A percentile compares a stretch with the other conserved stretches of the same genome.
Evolutionary conservation across 768 basidiomycete species (phyloP).

Genomic region (Boletus rex-veris): DNA sequence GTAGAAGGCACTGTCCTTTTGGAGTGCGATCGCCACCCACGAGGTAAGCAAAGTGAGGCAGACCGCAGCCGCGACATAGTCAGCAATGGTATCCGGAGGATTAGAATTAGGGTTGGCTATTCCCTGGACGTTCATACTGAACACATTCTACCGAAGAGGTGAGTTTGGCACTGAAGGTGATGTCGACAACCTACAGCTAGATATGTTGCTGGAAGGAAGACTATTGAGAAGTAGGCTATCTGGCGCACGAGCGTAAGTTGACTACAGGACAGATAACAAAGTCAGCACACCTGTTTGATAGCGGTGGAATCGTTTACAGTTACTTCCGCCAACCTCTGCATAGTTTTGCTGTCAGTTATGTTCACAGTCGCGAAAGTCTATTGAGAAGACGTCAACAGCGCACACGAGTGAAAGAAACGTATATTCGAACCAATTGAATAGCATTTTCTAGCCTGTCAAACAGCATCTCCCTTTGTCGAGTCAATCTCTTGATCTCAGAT

Average conservation of each 20-base stretch:
- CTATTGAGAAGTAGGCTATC: slow-evolving; percentile 53
- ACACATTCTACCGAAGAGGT: slow-evolving; percentile 28
- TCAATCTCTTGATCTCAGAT: slow-evolving; percentile 47
- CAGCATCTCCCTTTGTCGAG: slow-evolving; percentile 27
- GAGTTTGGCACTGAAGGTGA: background rate
- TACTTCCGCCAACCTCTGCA: slow-evolving; percentile 1
- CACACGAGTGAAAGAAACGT: background rate
- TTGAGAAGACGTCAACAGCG: background rate
- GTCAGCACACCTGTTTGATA: slow-evolving; percentile 19
- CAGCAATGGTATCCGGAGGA: slow-evolving; percentile 1
- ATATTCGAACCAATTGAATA: slow-evolving; percentile 21
- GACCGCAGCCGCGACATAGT: slow-evolving; percentile 41
- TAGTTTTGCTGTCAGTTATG: slow-evolving; percentile 42
- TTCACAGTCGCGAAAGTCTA: slow-evolving; percentile 57
- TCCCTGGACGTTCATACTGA: slow-evolving; percentile 30
- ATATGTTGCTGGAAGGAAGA: slow-evolving; percentile 54
- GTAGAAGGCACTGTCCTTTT: slow-evolving; percentile 23
- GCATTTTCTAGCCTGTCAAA: slow-evolving; percentile 23
- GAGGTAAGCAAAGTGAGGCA: slow-evolving; percentile 48
- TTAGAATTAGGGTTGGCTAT: slow-evolving; percentile 4
- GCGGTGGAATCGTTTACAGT: slow-evolving; percentile 2
- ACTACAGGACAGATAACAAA: background rate
- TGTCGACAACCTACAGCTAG: slow-evolving; percentile 19
- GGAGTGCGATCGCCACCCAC: slow-evolving; percentile 55
- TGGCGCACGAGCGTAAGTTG: slow-evolving; percentile 23